phyloP scores from a whole-genome alignment of 495 filamentous ascomycete genomes.

The Penicillium cosmopolitanum region DNA sequence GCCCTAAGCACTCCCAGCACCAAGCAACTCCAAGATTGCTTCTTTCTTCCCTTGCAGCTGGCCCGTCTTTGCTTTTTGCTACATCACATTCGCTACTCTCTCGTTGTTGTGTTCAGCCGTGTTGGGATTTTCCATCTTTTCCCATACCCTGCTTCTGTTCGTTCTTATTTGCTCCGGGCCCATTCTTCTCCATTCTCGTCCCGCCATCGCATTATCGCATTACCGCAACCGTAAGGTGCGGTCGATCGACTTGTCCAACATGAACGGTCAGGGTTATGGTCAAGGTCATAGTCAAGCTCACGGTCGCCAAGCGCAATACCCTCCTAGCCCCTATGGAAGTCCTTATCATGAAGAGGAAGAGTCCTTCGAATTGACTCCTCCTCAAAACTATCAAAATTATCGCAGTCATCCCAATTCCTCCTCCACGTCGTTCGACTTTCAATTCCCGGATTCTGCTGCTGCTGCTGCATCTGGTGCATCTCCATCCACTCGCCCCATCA shows the following conservation, averaged over 20 bases:
- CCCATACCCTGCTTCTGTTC: neutral
- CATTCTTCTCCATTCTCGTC: neutral
- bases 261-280: slow-evolving; percentile 26
- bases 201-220: slow-evolving; percentile 2
- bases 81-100: slow-evolving; percentile 22
- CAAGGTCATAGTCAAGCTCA: too few relatives aligned
- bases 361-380: slow-evolving; percentile 31
- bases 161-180: neutral
- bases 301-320: neutral
- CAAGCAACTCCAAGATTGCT: neutral
- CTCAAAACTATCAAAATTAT: slow-evolving; percentile 7
- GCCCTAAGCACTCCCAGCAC: neutral
- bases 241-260: slow-evolving; percentile 10
- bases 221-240: slow-evolving; percentile 2
- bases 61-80: slow-evolving; percentile 1
- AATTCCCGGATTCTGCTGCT: slow-evolving; percentile 16
- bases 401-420: slow-evolving; percentile 17
- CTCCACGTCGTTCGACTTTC: slow-evolving; percentile 23
- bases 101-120: neutral
- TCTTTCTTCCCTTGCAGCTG: slow-evolving; percentile 5
- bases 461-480: slow-evolving; percentile 11
- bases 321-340: slow-evolving; percentile 14
- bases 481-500: slow-evolving; percentile 18
- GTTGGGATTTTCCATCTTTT: neutral
- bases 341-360: slow-evolving; percentile 28